Percentiles rank a stretch among this genome's conserved stretches.
These are phyloP conservation scores for Arbutus unedo DNA, from an alignment of 148 eudicot genomes.

Conservation along the genomic window DNA sequence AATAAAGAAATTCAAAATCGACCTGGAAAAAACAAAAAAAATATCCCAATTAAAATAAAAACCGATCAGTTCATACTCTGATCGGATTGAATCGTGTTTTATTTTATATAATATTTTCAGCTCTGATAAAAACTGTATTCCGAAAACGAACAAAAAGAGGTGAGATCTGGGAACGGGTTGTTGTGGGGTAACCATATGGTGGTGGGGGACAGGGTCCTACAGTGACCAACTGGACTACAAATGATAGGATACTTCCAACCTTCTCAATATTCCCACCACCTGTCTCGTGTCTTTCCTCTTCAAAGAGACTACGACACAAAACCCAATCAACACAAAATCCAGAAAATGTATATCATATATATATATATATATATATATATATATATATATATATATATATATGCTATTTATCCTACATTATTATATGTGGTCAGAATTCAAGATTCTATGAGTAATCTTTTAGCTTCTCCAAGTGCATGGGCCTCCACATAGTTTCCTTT, in stretches of 20 bases:
- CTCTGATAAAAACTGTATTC: not conserved
- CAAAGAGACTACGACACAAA: not conserved
- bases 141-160: not conserved
- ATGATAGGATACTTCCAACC: not conserved
- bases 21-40: too few species aligned
- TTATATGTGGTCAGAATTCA: too few species aligned
- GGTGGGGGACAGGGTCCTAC: constrained; percentile 7
- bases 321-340: not conserved
- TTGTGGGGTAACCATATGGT: not conserved
- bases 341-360: not conserved
- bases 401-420: too few species aligned
- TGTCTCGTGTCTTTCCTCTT: not conserved
- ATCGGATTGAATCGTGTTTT: too few species aligned
- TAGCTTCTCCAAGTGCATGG: too few species aligned
- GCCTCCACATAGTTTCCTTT: too few species aligned
- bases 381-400: not conserved
- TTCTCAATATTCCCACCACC: constrained; percentile 1
- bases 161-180: constrained; percentile 7
- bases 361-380: not conserved
- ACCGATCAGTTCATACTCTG: too few species aligned
- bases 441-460: too few species aligned
- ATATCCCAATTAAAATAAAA: too few species aligned
- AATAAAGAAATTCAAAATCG: too few species aligned
- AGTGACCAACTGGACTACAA: not conserved
- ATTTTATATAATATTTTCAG: too few species aligned